Conservation (phyloP, 2,329 filamentous ascomycete species). For the Dryadomyces sulphureus region DNA sequence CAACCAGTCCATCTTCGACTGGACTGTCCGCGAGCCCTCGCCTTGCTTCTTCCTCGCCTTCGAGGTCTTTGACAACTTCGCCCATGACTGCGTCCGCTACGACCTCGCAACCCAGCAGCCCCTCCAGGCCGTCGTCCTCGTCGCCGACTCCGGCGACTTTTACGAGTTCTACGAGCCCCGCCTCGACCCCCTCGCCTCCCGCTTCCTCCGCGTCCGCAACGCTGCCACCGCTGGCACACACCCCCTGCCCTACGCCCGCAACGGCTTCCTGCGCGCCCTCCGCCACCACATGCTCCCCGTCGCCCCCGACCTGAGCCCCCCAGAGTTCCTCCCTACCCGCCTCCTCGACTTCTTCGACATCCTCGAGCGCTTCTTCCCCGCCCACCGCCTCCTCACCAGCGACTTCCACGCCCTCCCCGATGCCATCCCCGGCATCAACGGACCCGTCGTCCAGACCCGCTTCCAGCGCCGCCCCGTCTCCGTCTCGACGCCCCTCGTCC, state of each 20-base stretch:
- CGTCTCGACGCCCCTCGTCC: conserved; percentile 80
- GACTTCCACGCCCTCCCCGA: conserved; percentile 85
- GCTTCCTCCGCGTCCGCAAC: conserved; percentile 74
- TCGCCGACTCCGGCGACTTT: conserved; percentile 76
- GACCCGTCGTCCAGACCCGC: conserved; percentile 89
- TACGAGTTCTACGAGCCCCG: conserved; percentile 80
- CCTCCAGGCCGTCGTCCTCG: conserved; percentile 76
- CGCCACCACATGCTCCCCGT: conserved; percentile 46
- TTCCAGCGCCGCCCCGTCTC: conserved; percentile 78
- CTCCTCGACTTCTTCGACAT: conserved; percentile 97
- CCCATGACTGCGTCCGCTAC: conserved; percentile 88
- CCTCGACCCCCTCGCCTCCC: conserved; percentile 67
- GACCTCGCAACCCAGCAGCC: conserved; percentile 67
- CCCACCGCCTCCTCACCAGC: conserved; percentile 73
- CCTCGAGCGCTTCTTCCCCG: conserved; percentile 74
- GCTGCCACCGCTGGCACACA: conserved; percentile 54
- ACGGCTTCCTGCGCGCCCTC: conserved; percentile 43
- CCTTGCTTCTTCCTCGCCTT: conserved; percentile 97
- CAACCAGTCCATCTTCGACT: conserved; percentile 90
- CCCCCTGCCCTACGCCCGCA: conserved; percentile 43
- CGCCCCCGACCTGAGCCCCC: conserved; percentile 58
- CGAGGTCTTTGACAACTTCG: conserved; percentile 98
- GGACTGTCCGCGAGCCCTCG: conserved; percentile 72
- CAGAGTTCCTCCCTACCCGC: conserved; percentile 88
- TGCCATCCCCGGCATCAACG: conserved; percentile 70